Base-by-base conservation (phyloP, 2,329 filamentous ascomycete genomes). In the Esteya vermicola region DNA sequence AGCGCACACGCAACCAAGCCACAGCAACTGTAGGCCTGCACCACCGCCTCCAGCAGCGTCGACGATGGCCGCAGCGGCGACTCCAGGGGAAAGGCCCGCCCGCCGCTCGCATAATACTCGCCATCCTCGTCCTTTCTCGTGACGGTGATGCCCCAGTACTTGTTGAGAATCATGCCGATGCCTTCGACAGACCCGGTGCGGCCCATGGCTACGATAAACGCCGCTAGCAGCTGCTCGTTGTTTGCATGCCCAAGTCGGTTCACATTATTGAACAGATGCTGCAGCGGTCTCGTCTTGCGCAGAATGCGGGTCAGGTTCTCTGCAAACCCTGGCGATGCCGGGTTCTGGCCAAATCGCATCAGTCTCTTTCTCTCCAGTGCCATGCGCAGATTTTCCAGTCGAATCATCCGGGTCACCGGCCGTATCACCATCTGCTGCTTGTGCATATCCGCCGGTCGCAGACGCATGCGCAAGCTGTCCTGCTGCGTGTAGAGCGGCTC, bases 11-110 rank as follows among this genome's bases (percentile, higher is more conserved):
- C 53, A 4, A 85, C 63, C 40, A 78, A 65, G 36, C 71, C 76
- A 55, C 79, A 83, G 45, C 66, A 68, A n/a, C 79, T 72, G 46
- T 79, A 82, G 1, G 67, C 63, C 51, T 85, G 76, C 6, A 79
- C 78, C n/a, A 88, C 59, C 9, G 78, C 70, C 40, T 72, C 63
- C 19, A 89, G 63, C 1, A 88, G 62, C 3, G 62, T 60, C 8
- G 54, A 46, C 1, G 70, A 74, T 3, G 84, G 83, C 38, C 64
- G 60, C 25, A 80, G 55, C 8, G 72, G 67, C 1, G 72, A 78
- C 22, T 64, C 61, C 1, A 48, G 50, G 1, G 61, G 52, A 33
- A 72, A 65, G 2, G 52, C 49, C 23, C 52, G 60, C n/a, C 62
- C 57, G 14, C 54, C 60, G 2, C 42, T 45, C 31, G 63, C 44